Percentiles rank a stretch among this genome's conserved stretches.
phyloP scores from a whole-genome alignment of 140 eudicot species.

The Bidens hawaiensis region DNA sequence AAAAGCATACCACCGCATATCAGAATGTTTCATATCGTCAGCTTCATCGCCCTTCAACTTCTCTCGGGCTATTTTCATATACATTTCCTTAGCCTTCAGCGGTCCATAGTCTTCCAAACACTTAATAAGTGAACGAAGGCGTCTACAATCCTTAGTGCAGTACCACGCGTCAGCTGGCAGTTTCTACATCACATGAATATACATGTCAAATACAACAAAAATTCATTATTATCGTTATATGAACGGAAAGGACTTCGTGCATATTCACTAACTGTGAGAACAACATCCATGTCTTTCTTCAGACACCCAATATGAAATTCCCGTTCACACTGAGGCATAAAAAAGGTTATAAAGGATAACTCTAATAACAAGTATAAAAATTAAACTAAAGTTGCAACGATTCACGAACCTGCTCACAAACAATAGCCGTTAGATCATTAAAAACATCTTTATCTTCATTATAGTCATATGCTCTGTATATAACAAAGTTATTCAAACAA shows the following conservation, averaged over 20 bases:
- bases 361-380: neutral
- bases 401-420: slow-evolving; percentile 79
- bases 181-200: slow-evolving; percentile 38
- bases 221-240: neutral
- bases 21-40: slow-evolving; percentile 24
- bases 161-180: slow-evolving; percentile 78
- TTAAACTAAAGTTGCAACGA: neutral
- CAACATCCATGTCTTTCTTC: slow-evolving; percentile 52
- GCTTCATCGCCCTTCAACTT: neutral
- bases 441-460: slow-evolving; percentile 50
- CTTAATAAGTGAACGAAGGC: slow-evolving; percentile 45
- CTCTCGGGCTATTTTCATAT: neutral
- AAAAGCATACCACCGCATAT: slow-evolving; percentile 62
- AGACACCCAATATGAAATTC: slow-evolving; percentile 84
- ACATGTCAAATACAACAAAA: neutral
- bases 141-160: slow-evolving; percentile 51
- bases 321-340: slow-evolving; percentile 54
- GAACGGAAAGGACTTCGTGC: neutral
- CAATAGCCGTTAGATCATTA: slow-evolving; percentile 62
- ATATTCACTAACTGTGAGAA: slow-evolving; percentile 52
- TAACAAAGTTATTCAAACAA: slow-evolving; percentile 9
- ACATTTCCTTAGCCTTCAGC: slow-evolving; percentile 35
- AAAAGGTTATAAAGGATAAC: neutral
- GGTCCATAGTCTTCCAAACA: slow-evolving; percentile 37
- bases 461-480: slow-evolving; percentile 59